Evolutionary conservation across 2,329 filamentous ascomycete genomes (phyloP).

Genomic region (Sarocladium brachiariae): DNA sequence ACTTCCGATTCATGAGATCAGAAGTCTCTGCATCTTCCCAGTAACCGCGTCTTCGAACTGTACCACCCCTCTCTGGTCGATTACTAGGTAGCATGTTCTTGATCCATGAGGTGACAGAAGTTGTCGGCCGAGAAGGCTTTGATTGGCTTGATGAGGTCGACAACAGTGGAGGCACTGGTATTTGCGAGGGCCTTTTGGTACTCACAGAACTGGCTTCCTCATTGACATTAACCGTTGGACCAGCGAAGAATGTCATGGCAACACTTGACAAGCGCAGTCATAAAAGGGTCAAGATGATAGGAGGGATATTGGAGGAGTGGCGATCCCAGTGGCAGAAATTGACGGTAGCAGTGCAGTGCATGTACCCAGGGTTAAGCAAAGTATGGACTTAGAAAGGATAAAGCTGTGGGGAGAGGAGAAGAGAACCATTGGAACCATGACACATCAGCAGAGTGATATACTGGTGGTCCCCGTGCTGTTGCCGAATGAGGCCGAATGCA

Average conservation of each 20-base stretch:
- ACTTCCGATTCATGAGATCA: background rate
- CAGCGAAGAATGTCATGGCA: constrained; percentile 1
- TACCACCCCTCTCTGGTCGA: constrained; percentile 44
- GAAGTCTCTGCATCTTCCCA: constrained; percentile 16
- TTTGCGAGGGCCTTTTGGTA: background rate
- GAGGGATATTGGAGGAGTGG: background rate
- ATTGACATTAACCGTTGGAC: background rate
- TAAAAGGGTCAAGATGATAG: background rate
- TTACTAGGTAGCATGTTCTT: constrained; percentile 40
- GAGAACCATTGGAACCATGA: too few species aligned
- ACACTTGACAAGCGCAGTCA: background rate
- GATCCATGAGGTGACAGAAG: constrained; percentile 33
- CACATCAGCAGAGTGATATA: too few species aligned
- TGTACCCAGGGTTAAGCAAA: background rate
- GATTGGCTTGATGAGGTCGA: background rate
- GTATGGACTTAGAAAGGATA: background rate
- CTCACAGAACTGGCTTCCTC: too few species aligned
- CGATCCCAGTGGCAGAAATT: background rate
- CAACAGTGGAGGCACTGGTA: background rate
- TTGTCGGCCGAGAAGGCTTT: background rate
- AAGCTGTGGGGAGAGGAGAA: background rate
- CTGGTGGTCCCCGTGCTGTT: too few species aligned
- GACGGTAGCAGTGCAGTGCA: background rate
- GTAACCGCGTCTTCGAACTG: constrained; percentile 27
- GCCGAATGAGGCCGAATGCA: too few species aligned